Conservation (phyloP, 1,139 yeast genomes). For the Hansenula sp. region DNA sequence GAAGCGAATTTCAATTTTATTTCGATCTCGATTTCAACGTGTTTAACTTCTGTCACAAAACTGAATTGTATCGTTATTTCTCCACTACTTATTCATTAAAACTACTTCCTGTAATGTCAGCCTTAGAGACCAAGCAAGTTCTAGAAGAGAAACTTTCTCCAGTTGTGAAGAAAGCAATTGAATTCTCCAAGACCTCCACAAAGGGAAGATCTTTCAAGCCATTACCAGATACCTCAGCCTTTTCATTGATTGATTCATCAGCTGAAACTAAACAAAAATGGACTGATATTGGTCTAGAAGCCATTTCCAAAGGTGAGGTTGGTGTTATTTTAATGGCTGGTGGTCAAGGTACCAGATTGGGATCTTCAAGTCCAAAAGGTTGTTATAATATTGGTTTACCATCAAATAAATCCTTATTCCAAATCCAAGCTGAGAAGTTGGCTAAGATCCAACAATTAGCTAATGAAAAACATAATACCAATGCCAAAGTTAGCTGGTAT, state of each 20-base stretch:
- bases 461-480: constrained; percentile 26
- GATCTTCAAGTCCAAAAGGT: constrained; percentile 89
- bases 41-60: constrained; percentile 37
- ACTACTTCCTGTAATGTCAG: neutral
- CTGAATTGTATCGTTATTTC: neutral
- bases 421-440: constrained; percentile 88
- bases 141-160: constrained; percentile 20
- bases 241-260: constrained; percentile 42
- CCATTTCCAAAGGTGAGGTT: constrained; percentile 69
- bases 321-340: constrained; percentile 95
- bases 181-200: constrained; percentile 35
- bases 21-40: constrained; percentile 35
- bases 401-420: constrained; percentile 78
- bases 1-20: constrained; percentile 25
- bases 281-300: constrained; percentile 58
- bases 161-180: constrained; percentile 46
- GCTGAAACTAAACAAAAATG: constrained; percentile 39
- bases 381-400: constrained; percentile 88
- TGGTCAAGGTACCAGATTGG: constrained; percentile 96
- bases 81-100: too few species aligned
- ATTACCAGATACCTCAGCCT: constrained; percentile 45
- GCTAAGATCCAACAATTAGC: constrained; percentile 60
- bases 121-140: neutral
- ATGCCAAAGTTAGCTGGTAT: constrained; percentile 66
- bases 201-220: constrained; percentile 41